These are phyloP conservation scores for Tolypocladium sp. DNA, from an alignment of 2,329 filamentous ascomycete species.

Conservation along the genomic window DNA sequence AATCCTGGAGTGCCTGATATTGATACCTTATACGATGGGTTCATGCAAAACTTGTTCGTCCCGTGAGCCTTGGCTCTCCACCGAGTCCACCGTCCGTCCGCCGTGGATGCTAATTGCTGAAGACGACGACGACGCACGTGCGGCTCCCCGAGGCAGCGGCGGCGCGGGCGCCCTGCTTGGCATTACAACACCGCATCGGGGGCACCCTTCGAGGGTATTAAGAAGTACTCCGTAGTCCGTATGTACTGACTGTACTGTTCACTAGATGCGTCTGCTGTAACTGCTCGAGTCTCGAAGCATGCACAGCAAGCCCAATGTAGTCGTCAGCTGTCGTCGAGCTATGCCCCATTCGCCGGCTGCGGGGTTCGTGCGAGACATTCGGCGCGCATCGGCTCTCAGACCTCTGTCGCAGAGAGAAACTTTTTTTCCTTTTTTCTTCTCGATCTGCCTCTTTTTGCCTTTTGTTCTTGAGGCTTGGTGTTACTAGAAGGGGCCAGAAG, in stretches of 20 bases:
- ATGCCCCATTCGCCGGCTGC: not conserved
- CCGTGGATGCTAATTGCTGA: not conserved
- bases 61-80: not conserved
- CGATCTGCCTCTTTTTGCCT: not conserved
- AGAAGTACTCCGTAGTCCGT: no score
- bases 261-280: not conserved
- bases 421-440: not conserved
- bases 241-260: no score
- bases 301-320: not conserved
- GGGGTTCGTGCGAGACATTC: not conserved
- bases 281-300: not conserved
- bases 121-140: not conserved
- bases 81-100: not conserved
- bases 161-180: not conserved
- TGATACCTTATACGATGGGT: not conserved
- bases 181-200: not conserved
- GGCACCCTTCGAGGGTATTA: not conserved
- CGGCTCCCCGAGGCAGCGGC: not conserved
- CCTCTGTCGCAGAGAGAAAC: not conserved
- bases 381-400: not conserved
- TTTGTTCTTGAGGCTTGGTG: not conserved
- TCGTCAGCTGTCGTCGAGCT: not conserved
- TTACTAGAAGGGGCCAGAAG: not conserved
- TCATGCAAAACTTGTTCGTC: not conserved
- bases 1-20: not conserved